These are phyloP conservation scores for Papiliotrema terrestris DNA, from an alignment of 1,284 basidiomycete genomes.

Conservation along the genomic window DNA sequence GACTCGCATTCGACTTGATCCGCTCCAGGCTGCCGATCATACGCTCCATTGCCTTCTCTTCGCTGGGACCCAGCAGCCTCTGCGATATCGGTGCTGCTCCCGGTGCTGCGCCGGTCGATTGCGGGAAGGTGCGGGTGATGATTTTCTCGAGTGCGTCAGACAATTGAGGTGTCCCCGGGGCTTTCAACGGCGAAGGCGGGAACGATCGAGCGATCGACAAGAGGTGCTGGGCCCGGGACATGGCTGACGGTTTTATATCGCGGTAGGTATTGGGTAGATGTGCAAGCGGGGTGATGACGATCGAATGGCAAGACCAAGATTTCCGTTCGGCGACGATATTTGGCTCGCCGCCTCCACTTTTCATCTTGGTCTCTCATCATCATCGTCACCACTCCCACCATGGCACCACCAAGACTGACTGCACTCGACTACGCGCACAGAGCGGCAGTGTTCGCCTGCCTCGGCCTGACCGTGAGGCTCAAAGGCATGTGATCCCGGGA, in stretches of 20 bases:
- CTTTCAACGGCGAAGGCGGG: constrained; percentile 37
- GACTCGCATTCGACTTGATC: constrained; percentile 19
- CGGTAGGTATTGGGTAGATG: not conserved
- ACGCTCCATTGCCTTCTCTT: constrained; percentile 14
- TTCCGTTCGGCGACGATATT: not conserved
- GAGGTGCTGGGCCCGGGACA: constrained; percentile 20
- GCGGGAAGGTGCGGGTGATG: constrained; percentile 25
- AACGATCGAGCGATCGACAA: constrained; percentile 30
- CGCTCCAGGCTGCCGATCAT: constrained; percentile 22
- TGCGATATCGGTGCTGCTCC: constrained; percentile 7
- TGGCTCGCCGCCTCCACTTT: not conserved
- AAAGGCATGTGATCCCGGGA: not conserved
- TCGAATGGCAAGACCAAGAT: constrained; percentile 1
- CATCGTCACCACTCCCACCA: not conserved
- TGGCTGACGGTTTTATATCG: not conserved
- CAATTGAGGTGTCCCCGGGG: constrained; percentile 33
- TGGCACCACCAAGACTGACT: not conserved
- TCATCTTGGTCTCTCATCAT: not conserved
- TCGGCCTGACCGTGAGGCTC: not conserved
- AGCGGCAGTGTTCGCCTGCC: not conserved
- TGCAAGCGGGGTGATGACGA: not conserved
- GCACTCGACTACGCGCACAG: not conserved
- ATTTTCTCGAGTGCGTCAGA: constrained; percentile 34
- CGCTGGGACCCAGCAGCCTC: constrained; percentile 6
- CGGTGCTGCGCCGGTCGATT: constrained; percentile 8